Evolutionary conservation across 148 eudicot species (phyloP).

Genomic region (Chenopodium formosanum): DNA sequence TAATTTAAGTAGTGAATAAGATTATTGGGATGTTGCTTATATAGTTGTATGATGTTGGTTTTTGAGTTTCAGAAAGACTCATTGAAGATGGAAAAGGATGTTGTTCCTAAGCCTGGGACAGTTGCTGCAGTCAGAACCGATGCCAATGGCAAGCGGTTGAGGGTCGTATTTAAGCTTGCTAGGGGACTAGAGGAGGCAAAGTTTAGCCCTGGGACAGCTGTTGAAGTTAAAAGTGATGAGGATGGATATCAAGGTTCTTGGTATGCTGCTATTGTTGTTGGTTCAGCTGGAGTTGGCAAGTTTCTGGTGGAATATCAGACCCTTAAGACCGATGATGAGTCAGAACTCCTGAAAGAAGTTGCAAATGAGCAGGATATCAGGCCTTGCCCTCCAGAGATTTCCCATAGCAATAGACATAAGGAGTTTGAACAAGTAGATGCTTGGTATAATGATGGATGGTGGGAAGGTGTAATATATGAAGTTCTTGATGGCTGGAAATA

Average conservation of each 20-base stretch:
- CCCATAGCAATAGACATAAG: constrained; percentile 20
- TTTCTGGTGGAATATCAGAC: constrained; percentile 55
- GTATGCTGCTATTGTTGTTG: constrained; percentile 56
- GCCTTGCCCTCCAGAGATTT: constrained; percentile 60
- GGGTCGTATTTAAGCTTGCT: background rate
- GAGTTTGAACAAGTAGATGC: constrained; percentile 68
- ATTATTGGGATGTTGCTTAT: background rate
- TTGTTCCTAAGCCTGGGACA: constrained; percentile 23
- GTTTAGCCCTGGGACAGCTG: constrained; percentile 40
- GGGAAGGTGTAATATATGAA: constrained; percentile 67
- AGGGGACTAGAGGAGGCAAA: constrained; percentile 10
- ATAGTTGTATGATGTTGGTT: background rate
- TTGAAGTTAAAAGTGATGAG: constrained; percentile 72
- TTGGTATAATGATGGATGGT: constrained; percentile 65
- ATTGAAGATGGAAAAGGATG: background rate
- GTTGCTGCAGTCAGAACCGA: constrained; percentile 59
- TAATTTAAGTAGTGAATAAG: background rate
- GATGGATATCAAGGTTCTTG: constrained; percentile 77
- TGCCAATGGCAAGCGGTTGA: constrained; percentile 50
- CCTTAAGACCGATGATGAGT: constrained; percentile 55
- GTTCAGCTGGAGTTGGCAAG: constrained; percentile 30
- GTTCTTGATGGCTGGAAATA: constrained; percentile 40
- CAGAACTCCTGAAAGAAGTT: constrained; percentile 47
- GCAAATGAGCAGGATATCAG: constrained; percentile 54
- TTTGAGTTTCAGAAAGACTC: constrained; percentile 2